Conservation (phyloP, 805 yeast genomes). For the Scheffersomyces coipomensis region DNA sequence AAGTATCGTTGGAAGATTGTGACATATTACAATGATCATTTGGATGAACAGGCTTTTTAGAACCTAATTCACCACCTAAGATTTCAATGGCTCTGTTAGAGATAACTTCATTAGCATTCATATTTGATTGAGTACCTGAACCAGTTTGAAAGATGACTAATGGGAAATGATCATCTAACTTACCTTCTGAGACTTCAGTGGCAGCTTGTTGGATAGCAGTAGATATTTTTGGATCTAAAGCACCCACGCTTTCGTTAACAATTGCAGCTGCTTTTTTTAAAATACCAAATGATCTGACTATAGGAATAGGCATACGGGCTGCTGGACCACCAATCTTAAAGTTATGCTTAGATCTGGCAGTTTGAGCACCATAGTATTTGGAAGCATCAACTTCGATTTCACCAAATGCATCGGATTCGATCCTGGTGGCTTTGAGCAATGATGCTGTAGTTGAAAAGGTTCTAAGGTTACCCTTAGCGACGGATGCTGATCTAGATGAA, state of each 20-base stretch:
- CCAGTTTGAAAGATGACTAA: slow-evolving; percentile 99
- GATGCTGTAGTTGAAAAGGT: slow-evolving; percentile 26
- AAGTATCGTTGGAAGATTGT: slow-evolving; percentile 97
- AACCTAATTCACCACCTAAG: slow-evolving; percentile 88
- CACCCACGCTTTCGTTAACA: slow-evolving; percentile 79
- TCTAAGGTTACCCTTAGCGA: slow-evolving; percentile 17
- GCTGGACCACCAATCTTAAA: slow-evolving; percentile 94
- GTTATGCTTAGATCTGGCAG: slow-evolving; percentile 89
- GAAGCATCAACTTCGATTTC: slow-evolving; percentile 86
- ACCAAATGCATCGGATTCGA: slow-evolving; percentile 95
- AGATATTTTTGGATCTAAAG: slow-evolving; percentile 78
- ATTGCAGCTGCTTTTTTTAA: slow-evolving; percentile 93
- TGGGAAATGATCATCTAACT: slow-evolving; percentile 92
- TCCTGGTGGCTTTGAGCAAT: slow-evolving; percentile 45
- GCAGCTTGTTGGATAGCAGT: slow-evolving; percentile 91
- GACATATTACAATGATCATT: slow-evolving; percentile 98
- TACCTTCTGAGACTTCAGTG: slow-evolving; percentile 90
- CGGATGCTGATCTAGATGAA: slow-evolving; percentile 13
- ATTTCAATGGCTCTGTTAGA: slow-evolving; percentile 97
- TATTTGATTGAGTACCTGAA: slow-evolving; percentile 97
- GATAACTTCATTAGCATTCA: slow-evolving; percentile 99
- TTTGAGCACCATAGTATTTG: slow-evolving; percentile 98
- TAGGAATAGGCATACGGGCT: slow-evolving; percentile 89
- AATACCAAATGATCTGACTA: slow-evolving; percentile 88
- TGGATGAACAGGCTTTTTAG: slow-evolving; percentile 94